These are phyloP conservation scores for Pseudonectria foliicola DNA, from an alignment of 2,329 filamentous ascomycete genomes.

Conservation along the genomic window DNA sequence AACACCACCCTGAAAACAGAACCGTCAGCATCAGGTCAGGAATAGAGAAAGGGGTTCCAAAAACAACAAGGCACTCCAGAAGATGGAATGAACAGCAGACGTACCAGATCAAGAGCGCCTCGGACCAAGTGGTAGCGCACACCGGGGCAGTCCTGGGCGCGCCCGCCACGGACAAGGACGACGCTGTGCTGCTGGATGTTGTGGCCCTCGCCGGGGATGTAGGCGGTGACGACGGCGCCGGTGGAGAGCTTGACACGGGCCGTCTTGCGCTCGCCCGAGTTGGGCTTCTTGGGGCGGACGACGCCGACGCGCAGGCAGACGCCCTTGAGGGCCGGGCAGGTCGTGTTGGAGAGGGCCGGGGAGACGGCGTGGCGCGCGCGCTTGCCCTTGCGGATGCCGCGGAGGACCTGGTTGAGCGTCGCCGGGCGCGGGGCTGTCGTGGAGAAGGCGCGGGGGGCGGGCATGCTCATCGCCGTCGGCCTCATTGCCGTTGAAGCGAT, in stretches of 20 bases:
- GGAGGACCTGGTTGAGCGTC: slow-evolving; percentile 67
- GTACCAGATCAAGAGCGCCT: slow-evolving; percentile 86
- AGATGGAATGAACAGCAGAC: slow-evolving; percentile 28
- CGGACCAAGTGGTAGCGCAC: slow-evolving; percentile 92
- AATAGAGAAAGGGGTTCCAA: too few species aligned
- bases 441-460: slow-evolving; percentile 43
- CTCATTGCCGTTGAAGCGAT: too few species aligned
- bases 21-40: slow-evolving; percentile 10
- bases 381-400: slow-evolving; percentile 72
- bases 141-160: slow-evolving; percentile 95
- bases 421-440: slow-evolving; percentile 49
- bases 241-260: slow-evolving; percentile 84
- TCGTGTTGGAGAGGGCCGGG: slow-evolving; percentile 64
- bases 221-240: slow-evolving; percentile 81
- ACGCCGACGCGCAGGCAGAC: slow-evolving; percentile 93
- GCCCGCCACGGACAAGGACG: slow-evolving; percentile 86
- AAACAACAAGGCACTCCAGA: background rate
- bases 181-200: slow-evolving; percentile 99
- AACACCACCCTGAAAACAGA: slow-evolving; percentile 67
- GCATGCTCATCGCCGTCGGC: slow-evolving; percentile 8
- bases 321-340: slow-evolving; percentile 81
- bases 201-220: slow-evolving; percentile 96
- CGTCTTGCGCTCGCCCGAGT: slow-evolving; percentile 94
- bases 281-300: slow-evolving; percentile 96
- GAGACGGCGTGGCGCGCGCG: slow-evolving; percentile 80